A percentile compares a stretch with the other conserved stretches of the same genome.
Conservation (phyloP, 805 yeast species). For the Teunomyces aglyptinius region DNA sequence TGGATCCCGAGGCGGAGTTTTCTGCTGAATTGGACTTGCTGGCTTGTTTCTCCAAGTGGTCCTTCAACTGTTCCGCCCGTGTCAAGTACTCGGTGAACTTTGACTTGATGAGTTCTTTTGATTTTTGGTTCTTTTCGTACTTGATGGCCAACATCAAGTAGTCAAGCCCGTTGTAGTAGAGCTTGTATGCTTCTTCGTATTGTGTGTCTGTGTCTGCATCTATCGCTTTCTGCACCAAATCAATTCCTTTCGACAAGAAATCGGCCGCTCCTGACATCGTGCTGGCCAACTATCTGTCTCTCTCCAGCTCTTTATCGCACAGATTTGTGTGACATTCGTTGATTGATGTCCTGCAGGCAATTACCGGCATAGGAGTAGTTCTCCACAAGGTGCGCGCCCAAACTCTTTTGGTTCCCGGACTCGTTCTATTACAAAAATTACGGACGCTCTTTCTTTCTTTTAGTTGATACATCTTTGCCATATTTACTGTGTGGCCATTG, state of each 20-base stretch:
- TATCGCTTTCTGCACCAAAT: conserved; percentile 88
- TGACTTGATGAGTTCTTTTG: conserved; percentile 83
- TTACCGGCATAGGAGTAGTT: too few relatives aligned
- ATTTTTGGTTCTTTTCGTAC: conserved; percentile 83
- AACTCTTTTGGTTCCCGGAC: too few relatives aligned
- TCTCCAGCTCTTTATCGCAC: not conserved
- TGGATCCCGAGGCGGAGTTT: conserved; percentile 51
- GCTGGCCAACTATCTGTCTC: not conserved
- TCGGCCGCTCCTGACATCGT: conserved; percentile 46
- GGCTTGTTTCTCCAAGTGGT: conserved; percentile 70
- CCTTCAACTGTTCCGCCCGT: conserved; percentile 91
- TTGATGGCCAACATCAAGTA: conserved; percentile 94
- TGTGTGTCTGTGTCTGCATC: conserved; percentile 88
- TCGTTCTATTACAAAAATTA: too few relatives aligned
- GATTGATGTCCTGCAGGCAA: not conserved
- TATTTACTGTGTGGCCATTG: too few relatives aligned
- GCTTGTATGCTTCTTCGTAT: conserved; percentile 91
- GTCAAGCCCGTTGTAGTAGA: conserved; percentile 90
- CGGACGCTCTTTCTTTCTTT: too few relatives aligned
- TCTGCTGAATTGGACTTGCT: conserved; percentile 48
- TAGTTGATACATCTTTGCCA: too few relatives aligned
- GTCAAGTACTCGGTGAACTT: conserved; percentile 89
- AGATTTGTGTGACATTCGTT: too few relatives aligned
- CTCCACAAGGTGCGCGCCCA: too few relatives aligned
- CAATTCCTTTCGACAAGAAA: conserved; percentile 92